A percentile compares a stretch with the other conserved stretches of the same genome.
phyloP scores from a whole-genome alignment of 352 stramenopile genomes.

The Phytophthora sp. region DNA sequence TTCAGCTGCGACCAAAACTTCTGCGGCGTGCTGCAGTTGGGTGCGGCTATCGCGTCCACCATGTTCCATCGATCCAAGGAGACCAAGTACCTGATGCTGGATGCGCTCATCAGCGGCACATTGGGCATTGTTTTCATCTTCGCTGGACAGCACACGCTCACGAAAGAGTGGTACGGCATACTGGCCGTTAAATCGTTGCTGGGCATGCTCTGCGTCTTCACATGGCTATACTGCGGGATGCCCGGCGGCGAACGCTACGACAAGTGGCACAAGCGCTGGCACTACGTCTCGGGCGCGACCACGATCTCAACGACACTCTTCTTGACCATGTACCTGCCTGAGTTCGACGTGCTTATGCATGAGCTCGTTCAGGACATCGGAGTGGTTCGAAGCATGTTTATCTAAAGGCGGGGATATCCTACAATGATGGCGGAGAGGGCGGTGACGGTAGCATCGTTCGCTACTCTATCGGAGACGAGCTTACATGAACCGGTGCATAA shows the following conservation, averaged over 20 bases:
- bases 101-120: constrained; percentile 79
- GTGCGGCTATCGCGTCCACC: constrained; percentile 69
- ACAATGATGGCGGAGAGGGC: background rate
- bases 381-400: constrained; percentile 53
- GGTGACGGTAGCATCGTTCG: background rate
- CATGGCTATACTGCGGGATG: constrained; percentile 84
- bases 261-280: constrained; percentile 81
- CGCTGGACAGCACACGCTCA: constrained; percentile 64
- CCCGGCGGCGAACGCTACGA: constrained; percentile 78
- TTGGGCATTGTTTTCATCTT: constrained; percentile 76
- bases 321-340: constrained; percentile 73
- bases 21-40: constrained; percentile 74
- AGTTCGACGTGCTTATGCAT: constrained; percentile 83
- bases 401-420: constrained; percentile 30
- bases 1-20: constrained; percentile 77
- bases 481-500: background rate
- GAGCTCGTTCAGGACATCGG: constrained; percentile 71
- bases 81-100: constrained; percentile 81
- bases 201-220: constrained; percentile 67
- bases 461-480: background rate
- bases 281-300: constrained; percentile 81
- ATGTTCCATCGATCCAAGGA: constrained; percentile 87
- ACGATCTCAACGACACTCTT: constrained; percentile 81
- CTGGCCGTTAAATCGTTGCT: constrained; percentile 68
- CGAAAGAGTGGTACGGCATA: constrained; percentile 82